Percentiles rank a stretch among this genome's conserved stretches.
phyloP scores from a whole-genome alignment of 2,329 filamentous ascomycete genomes.

The Aspergillus fijiensis region DNA sequence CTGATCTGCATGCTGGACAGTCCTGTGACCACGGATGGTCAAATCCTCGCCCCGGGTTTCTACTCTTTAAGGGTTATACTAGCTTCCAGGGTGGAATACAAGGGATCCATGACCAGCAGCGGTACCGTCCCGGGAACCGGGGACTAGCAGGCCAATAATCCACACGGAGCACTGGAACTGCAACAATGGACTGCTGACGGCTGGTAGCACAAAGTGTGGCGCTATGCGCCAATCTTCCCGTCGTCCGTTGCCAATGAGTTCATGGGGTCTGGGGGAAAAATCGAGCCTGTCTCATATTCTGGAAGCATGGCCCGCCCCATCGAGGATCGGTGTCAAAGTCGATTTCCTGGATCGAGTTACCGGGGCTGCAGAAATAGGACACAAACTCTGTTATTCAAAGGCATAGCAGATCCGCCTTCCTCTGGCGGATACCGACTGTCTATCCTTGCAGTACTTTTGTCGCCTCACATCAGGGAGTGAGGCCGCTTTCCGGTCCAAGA shows the following conservation, averaged over 20 bases:
- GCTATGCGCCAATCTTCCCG: constrained; percentile 22
- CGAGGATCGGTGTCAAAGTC: constrained; percentile 5
- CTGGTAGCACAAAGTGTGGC: constrained; percentile 13
- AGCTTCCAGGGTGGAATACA: constrained; percentile 14
- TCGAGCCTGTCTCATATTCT: constrained; percentile 12
- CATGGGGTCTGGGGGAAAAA: constrained; percentile 1
- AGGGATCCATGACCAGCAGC: not conserved
- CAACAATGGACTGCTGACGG: constrained; percentile 16
- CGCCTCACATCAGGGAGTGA: constrained; percentile 11
- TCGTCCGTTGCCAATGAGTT: constrained; percentile 12
- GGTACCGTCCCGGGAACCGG: not conserved
- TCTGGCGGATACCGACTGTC: constrained; percentile 6
- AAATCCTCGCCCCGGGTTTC: constrained; percentile 17
- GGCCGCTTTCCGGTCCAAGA: constrained; percentile 8
- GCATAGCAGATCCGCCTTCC: constrained; percentile 8
- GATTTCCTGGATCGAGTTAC: constrained; percentile 14
- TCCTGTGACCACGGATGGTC: constrained; percentile 12
- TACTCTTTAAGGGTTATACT: constrained; percentile 12
- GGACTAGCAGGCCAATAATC: constrained; percentile 1
- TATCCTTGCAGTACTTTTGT: constrained; percentile 20
- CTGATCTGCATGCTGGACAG: constrained; percentile 3
- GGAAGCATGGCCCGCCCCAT: not conserved
- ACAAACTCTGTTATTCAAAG: constrained; percentile 7
- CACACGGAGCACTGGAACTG: constrained; percentile 8
- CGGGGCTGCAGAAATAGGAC: constrained; percentile 14